Percentiles rank a stretch among this genome's conserved stretches.
Conservation (phyloP, 768 basidiomycete species). For the Sistotremastrum suecicum region DNA sequence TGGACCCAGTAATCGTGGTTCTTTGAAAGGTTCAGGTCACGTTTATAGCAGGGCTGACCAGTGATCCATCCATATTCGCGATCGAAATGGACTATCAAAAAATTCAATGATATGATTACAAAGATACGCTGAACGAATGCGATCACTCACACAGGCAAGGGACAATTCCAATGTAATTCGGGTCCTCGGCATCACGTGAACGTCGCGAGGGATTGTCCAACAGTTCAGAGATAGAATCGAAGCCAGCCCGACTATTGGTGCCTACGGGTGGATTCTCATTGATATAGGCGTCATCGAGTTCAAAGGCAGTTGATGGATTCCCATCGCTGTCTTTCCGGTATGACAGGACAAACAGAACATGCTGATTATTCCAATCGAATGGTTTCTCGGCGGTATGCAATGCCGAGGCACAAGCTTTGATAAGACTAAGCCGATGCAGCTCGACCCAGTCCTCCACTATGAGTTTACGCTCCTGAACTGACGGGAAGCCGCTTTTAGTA, state of each 20-base stretch:
- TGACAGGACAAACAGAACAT: neutral
- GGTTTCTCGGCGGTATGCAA: neutral
- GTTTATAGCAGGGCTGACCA: too few species aligned
- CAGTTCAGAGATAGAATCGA: too few species aligned
- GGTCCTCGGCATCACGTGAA: too few species aligned
- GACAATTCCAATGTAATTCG: too few species aligned
- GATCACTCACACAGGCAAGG: too few species aligned
- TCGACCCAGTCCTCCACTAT: constrained; percentile 1
- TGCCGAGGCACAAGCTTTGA: neutral
- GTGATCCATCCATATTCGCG: too few species aligned
- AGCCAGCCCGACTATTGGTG: too few species aligned
- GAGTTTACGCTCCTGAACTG: neutral
- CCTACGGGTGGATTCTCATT: neutral
- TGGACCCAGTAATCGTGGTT: neutral
- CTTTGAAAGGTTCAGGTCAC: too few species aligned
- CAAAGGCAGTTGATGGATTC: neutral
- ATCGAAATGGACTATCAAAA: neutral
- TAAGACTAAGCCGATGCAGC: neutral
- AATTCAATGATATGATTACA: neutral
- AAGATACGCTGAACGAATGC: too few species aligned
- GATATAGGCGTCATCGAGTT: neutral
- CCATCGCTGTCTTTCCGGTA: neutral
- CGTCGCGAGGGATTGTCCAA: too few species aligned
- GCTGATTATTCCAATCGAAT: neutral
- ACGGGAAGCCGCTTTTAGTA: neutral